phyloP scores from a whole-genome alignment of 345 rosid genomes.

The Populus nigra region DNA sequence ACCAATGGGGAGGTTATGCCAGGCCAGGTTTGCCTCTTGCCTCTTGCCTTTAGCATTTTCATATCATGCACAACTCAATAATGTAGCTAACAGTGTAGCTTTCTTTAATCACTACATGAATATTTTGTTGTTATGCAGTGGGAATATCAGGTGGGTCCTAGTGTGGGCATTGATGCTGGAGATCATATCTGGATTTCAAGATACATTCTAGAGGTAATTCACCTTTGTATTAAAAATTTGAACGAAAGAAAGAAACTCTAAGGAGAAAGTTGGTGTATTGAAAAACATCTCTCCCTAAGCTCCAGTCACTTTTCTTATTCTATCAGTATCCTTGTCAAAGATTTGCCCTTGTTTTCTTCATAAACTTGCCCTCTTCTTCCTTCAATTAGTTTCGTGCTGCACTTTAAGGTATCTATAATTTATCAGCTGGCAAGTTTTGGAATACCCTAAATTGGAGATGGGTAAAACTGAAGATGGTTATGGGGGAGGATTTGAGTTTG shows the following conservation, averaged over 20 bases:
- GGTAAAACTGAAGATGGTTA: background rate
- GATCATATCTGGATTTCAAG: constrained; percentile 93
- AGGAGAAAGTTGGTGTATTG: background rate
- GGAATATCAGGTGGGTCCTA: constrained; percentile 99
- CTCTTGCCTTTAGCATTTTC: background rate
- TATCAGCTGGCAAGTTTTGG: background rate
- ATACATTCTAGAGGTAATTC: constrained; percentile 90
- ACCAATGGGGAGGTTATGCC: constrained; percentile 99
- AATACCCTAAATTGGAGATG: background rate
- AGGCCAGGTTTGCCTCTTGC: constrained; percentile 65
- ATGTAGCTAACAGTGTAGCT: background rate
- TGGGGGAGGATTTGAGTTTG: background rate
- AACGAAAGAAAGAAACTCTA: background rate
- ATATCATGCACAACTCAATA: background rate
- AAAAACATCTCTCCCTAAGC: background rate
- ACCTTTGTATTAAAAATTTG: background rate
- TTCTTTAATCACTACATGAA: constrained; percentile 9
- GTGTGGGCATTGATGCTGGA: constrained; percentile 93
- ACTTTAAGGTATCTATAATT: background rate
- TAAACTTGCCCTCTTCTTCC: background rate
- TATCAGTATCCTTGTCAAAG: background rate
- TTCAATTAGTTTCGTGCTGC: background rate
- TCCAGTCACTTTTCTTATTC: background rate
- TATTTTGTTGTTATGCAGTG: constrained; percentile 48
- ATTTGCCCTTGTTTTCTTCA: background rate